Base-by-base conservation (phyloP, 2,329 filamentous ascomycete genomes). In the Metarhizium album region DNA sequence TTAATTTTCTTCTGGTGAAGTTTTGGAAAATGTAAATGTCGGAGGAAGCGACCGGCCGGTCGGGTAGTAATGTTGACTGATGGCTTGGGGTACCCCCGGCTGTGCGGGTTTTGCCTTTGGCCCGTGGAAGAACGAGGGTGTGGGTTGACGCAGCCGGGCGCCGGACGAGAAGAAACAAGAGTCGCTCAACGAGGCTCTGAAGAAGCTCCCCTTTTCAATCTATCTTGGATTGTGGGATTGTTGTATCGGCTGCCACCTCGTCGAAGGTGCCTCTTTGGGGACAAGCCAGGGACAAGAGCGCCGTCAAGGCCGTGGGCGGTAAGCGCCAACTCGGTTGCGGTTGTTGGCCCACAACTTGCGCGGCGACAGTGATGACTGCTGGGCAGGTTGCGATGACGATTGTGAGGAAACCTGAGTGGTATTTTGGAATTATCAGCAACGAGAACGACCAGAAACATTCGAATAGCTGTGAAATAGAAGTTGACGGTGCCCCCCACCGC, bases 81-180 rank as follows among this genome's bases (percentile, higher is more conserved):
- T 56, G 54, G 49, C 57, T 57, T 55, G 52, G 58, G 53, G 54
- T 46, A 52, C 51, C 57, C 50, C 37, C 45, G 59, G 56, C 54
- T 55, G 60, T 64, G 64, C 60, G 64, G 64, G 60, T 61, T 67
- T 66, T 67, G 65, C 56, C 45, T 48, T 8, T 46, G 23, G 46
- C 29, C 31, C 46, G 48, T n/a, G 45, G 22, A 14, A 16, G 40
- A 9, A 31, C 33, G 48, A n/a, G 43, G 42, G 43, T 33, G 55
- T 60, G 52, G 52, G 56, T 50, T 55, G 57, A 59, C 59, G 60
- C 48, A 56, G 48, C 53, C 54, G 52, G 52, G 49, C 57, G 50
- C 42, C 50, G 49, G 42, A 45, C 42, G 45, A 46, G 46, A 58
- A 48, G 56, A 58, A 55, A 56, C 16, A 24, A 23, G 42, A 50